A percentile compares a stretch with the other conserved stretches of the same genome.
Conservation (phyloP, 768 basidiomycete species). For the Agaricus blazei region DNA sequence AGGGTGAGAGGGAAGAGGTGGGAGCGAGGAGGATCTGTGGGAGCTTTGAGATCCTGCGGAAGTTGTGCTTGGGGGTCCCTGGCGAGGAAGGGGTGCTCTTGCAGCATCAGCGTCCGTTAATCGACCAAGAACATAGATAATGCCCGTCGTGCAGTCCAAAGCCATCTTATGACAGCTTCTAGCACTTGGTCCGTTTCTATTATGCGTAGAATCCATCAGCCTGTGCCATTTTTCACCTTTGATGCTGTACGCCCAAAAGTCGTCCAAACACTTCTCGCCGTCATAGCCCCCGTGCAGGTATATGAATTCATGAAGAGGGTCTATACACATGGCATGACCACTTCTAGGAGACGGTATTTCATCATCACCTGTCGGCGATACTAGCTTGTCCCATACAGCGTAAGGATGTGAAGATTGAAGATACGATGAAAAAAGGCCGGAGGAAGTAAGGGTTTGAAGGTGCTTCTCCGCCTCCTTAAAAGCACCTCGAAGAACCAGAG, state of each 20-base stretch:
- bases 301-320: constrained; percentile 52
- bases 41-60: not conserved
- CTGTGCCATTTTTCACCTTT: constrained; percentile 55
- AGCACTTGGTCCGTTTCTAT: constrained; percentile 64
- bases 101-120: constrained; percentile 50
- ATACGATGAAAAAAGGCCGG: constrained; percentile 59
- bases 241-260: constrained; percentile 74
- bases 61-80: not conserved
- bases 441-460: constrained; percentile 41
- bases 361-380: constrained; percentile 59
- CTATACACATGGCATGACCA: constrained; percentile 81
- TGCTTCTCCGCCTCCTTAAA: constrained; percentile 55
- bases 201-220: constrained; percentile 48
- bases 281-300: constrained; percentile 83
- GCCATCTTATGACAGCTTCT: constrained; percentile 82
- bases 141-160: constrained; percentile 65
- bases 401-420: constrained; percentile 53
- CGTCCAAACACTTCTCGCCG: constrained; percentile 65
- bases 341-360: constrained; percentile 66
- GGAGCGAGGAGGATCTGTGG: not conserved
- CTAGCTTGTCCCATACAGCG: constrained; percentile 50
- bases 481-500: constrained; percentile 61
- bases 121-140: constrained; percentile 70
- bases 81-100: not conserved
- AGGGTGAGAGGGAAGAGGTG: not conserved